Evolutionary conservation across 2,329 filamentous ascomycete genomes (phyloP), one percentile per base, ranked within the genome.

Genomic region (Pseudogymnoascus sp.): DNA sequence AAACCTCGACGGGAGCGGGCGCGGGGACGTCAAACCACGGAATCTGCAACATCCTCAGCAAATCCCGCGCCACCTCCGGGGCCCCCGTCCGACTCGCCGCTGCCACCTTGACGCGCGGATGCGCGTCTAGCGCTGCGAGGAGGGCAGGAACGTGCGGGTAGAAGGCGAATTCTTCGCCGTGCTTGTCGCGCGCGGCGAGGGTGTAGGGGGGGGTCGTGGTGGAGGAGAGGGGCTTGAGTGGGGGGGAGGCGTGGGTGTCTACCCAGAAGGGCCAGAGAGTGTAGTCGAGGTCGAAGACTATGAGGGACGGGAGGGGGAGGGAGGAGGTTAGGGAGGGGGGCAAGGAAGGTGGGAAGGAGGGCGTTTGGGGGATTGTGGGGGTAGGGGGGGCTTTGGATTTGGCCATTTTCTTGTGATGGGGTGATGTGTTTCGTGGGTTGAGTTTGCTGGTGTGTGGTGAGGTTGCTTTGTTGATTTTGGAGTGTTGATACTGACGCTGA

Each of bases 231-330:
- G 80, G 70, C 68, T 82, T 82, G 16, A 96, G 77, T 0, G 92
- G 93, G 6, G 86, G 83, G 24, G 86, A 85, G 70, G 95, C 89
- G 76, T 97, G 93, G 3, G 92, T 96, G 79, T 97, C 95, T 1
- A 96, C 88, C 93, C 93, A 97, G 77, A 97, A 97, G 4, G 93
- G 92, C 95, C 93, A 97, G n/a, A 97, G 82, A 0, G 95, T 97
- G 81, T 97, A 97, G 81, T 97, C 93, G 66, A 97, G 85, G 75
- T 97, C 95, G 78, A 97, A 97, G 67, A 95, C 90, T 70, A 97
- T 83, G 68, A 96, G 82, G 66, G 87, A 86, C 0, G 93, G 93
- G 1, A 96, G 82, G 0, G 91, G 90, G 0, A 86, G 82, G 44
- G 85, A 0, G 84, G 62, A 60, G 19, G 37, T 64, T 42, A 64